phyloP scores from a whole-genome alignment of 768 basidiomycete genomes.

The Boletales sp. region DNA sequence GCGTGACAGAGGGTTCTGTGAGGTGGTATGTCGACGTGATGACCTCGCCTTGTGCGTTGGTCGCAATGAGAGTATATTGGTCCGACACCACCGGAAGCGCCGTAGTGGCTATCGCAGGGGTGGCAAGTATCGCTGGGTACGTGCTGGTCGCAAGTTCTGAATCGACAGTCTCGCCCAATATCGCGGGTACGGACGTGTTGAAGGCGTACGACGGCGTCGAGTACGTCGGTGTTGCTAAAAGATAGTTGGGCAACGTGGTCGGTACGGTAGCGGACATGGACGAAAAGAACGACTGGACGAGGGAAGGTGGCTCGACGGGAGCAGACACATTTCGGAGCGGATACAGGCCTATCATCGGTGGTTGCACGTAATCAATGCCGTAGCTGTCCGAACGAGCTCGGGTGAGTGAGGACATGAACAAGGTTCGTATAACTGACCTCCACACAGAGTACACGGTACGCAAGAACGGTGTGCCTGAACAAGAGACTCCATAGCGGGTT shows the following conservation, averaged over 20 bases:
- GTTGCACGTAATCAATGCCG: constrained; percentile 69
- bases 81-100: constrained; percentile 56
- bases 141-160: constrained; percentile 71
- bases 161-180: constrained; percentile 51
- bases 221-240: constrained; percentile 60
- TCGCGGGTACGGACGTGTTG: constrained; percentile 60
- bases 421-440: too few relatives aligned
- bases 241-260: constrained; percentile 70
- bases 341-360: constrained; percentile 79
- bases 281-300: constrained; percentile 52
- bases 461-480: constrained; percentile 59
- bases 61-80: constrained; percentile 53
- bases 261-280: constrained; percentile 59
- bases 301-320: constrained; percentile 37
- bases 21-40: constrained; percentile 53
- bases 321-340: constrained; percentile 47
- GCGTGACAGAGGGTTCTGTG: constrained; percentile 42
- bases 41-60: constrained; percentile 50
- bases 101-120: constrained; percentile 42
- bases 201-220: constrained; percentile 64
- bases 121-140: constrained; percentile 56
- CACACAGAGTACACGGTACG: constrained; percentile 76
- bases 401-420: too few relatives aligned
- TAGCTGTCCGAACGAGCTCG: too few relatives aligned
- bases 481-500: too few relatives aligned